phyloP scores from a whole-genome alignment of 768 basidiomycete genomes.

The Lyophyllum decastes region DNA sequence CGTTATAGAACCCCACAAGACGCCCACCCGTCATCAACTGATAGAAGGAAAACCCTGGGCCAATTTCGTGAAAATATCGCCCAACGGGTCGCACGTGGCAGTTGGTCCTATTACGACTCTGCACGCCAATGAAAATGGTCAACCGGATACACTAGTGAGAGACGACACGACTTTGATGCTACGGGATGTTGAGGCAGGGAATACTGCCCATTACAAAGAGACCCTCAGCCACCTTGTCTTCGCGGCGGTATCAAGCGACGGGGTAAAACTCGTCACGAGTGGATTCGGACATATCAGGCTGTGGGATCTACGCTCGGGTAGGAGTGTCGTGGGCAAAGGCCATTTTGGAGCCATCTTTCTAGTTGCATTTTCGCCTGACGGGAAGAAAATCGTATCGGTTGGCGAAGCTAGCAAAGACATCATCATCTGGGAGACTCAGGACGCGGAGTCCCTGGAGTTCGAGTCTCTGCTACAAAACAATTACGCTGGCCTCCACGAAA shows the following conservation, averaged over 20 bases:
- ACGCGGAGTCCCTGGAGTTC: background rate
- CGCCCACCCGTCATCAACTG: background rate
- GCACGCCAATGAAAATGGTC: too few relatives aligned
- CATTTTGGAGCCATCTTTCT: background rate
- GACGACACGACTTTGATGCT: background rate
- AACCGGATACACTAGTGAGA: background rate
- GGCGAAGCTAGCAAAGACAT: background rate
- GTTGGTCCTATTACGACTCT: background rate
- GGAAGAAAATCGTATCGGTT: slow-evolving; percentile 1
- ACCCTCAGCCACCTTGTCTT: background rate
- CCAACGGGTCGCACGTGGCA: background rate
- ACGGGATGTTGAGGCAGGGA: background rate
- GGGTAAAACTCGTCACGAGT: background rate
- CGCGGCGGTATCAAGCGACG: background rate
- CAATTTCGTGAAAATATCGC: background rate
- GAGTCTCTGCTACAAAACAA: background rate
- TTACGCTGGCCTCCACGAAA: background rate
- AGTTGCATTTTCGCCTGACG: background rate
- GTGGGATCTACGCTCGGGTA: background rate
- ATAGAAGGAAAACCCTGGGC: background rate
- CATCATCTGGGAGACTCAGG: background rate
- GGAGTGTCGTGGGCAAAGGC: background rate
- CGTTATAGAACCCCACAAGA: background rate
- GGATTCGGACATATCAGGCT: background rate
- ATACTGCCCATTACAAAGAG: background rate